Conservation (phyloP, 1,139 yeast species). For the Debaryomyces psychrophilus region DNA sequence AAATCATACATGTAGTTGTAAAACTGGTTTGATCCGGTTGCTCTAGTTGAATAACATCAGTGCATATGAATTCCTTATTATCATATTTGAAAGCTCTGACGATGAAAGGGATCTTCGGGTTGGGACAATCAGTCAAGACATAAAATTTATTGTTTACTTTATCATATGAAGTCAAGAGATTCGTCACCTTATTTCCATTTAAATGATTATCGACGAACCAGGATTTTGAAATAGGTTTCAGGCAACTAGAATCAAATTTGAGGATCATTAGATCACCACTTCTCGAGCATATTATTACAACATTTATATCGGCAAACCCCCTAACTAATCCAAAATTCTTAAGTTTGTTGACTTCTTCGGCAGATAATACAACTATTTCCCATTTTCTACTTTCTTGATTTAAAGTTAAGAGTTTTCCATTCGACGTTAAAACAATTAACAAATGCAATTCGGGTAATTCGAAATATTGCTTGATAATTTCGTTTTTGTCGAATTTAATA, state of each 20-base stretch:
- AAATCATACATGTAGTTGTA: conserved; percentile 58
- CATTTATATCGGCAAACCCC: conserved; percentile 42
- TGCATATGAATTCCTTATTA: conserved; percentile 19
- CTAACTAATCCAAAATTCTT: conserved; percentile 54
- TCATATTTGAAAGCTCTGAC: conserved; percentile 39
- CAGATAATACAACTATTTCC: conserved; percentile 32
- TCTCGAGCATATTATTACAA: conserved; percentile 54
- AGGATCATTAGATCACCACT: conserved; percentile 55
- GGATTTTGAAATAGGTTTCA: conserved; percentile 16
- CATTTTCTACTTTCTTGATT: conserved; percentile 21
- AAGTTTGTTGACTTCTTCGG: conserved; percentile 32
- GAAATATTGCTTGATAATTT: conserved; percentile 64
- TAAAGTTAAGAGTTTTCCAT: conserved; percentile 54
- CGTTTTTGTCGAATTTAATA: conserved; percentile 43
- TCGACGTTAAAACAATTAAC: conserved; percentile 61
- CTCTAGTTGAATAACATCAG: conserved; percentile 22
- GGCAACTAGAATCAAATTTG: conserved; percentile 32
- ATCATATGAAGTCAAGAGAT: conserved; percentile 43
- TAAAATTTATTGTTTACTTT: conserved; percentile 27
- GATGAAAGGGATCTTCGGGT: conserved; percentile 60
- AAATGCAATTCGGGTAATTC: conserved; percentile 41
- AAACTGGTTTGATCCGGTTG: conserved; percentile 54
- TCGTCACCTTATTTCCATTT: conserved; percentile 52
- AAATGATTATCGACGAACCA: conserved; percentile 29
- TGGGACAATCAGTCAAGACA: conserved; percentile 66